These are phyloP conservation scores for Metschnikowia gruessii DNA, from an alignment of 805 yeast species.

Conservation along the genomic window DNA sequence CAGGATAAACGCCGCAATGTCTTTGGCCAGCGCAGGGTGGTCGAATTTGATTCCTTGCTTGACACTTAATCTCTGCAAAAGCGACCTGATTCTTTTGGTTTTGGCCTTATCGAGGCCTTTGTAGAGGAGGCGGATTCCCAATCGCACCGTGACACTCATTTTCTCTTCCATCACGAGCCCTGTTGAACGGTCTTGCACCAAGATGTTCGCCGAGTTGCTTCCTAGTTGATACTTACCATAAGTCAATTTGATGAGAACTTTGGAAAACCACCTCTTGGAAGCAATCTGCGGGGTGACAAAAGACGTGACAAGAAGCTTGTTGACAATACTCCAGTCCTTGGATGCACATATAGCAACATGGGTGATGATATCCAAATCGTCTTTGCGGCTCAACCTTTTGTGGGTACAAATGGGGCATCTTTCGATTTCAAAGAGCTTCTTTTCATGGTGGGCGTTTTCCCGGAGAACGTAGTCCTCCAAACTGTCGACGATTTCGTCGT, in stretches of 20 bases:
- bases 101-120: slow-evolving; percentile 67
- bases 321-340: slow-evolving; percentile 69
- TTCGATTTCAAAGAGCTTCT: slow-evolving; percentile 55
- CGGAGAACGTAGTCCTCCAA: slow-evolving; percentile 41
- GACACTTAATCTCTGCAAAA: slow-evolving; percentile 62
- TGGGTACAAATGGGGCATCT: slow-evolving; percentile 80
- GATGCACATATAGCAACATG: slow-evolving; percentile 87
- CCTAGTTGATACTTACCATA: slow-evolving; percentile 88
- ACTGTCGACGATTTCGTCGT: slow-evolving; percentile 45
- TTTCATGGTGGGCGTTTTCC: slow-evolving; percentile 17
- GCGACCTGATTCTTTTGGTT: slow-evolving; percentile 52
- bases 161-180: slow-evolving; percentile 92
- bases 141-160: slow-evolving; percentile 81
- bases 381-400: slow-evolving; percentile 50
- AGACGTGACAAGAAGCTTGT: slow-evolving; percentile 58
- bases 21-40: slow-evolving; percentile 56
- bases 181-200: slow-evolving; percentile 87
- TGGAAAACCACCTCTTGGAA: slow-evolving; percentile 84
- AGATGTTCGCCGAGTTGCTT: slow-evolving; percentile 82
- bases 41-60: slow-evolving; percentile 88
- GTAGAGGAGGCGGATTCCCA: slow-evolving; percentile 83
- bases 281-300: slow-evolving; percentile 83
- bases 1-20: slow-evolving; percentile 72
- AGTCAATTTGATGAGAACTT: slow-evolving; percentile 74
- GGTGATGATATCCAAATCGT: slow-evolving; percentile 68